Evolutionary conservation across 2,329 filamentous ascomycete species (phyloP).

Genomic region (Ascochyta clinopodiicola): DNA sequence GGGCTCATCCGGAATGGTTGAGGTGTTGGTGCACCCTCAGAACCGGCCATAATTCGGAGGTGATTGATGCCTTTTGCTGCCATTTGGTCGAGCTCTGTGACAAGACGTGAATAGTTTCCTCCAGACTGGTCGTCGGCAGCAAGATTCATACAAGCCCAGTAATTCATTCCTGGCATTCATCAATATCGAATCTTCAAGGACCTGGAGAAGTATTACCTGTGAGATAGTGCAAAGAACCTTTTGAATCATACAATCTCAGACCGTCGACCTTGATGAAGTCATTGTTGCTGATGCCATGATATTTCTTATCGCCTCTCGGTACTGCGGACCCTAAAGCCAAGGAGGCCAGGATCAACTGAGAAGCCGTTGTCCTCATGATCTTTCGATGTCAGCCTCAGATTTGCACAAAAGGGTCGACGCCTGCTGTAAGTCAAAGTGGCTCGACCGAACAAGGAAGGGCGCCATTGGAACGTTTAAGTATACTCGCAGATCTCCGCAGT

Average conservation of each 20-base stretch:
- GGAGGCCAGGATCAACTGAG: slow-evolving; percentile 22
- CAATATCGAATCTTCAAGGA: background rate
- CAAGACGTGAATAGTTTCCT: slow-evolving; percentile 47
- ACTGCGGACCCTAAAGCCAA: slow-evolving; percentile 17
- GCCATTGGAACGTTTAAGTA: slow-evolving; percentile 5
- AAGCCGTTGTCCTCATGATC: slow-evolving; percentile 19
- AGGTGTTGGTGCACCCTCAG: slow-evolving; percentile 47
- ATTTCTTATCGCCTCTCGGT: slow-evolving; percentile 8
- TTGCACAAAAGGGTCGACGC: background rate
- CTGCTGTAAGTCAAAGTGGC: background rate
- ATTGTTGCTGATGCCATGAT: slow-evolving; percentile 29
- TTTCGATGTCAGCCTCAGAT: slow-evolving; percentile 5
- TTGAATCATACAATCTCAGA: slow-evolving; percentile 41
- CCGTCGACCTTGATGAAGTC: slow-evolving; percentile 49
- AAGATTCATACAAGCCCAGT: slow-evolving; percentile 52
- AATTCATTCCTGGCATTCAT: slow-evolving; percentile 42
- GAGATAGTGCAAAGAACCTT: slow-evolving; percentile 46
- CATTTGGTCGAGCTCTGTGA: slow-evolving; percentile 51
- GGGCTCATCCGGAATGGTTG: slow-evolving; percentile 52
- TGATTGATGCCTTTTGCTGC: slow-evolving; percentile 50
- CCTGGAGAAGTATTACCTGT: slow-evolving; percentile 26
- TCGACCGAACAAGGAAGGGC: background rate
- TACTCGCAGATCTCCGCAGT: background rate
- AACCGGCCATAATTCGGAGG: slow-evolving; percentile 50
- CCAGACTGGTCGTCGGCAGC: slow-evolving; percentile 45